Conservation (phyloP, 192 early-diverging fungal species). For the Coemansia asiatica region DNA sequence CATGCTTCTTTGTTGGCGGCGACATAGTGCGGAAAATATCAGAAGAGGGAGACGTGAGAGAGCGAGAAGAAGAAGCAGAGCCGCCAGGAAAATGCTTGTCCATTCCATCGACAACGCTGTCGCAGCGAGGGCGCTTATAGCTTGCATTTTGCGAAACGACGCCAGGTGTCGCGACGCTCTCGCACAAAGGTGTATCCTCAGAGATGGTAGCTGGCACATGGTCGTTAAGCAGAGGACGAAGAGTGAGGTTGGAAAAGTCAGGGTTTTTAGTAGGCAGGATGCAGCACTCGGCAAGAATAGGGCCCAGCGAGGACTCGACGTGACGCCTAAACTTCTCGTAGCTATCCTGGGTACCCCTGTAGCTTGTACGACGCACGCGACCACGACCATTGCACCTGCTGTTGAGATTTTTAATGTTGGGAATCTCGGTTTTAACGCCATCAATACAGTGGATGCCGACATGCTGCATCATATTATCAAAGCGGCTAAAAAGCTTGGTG, state of each 20-base stretch:
- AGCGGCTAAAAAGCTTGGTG: slow-evolving; percentile 67
- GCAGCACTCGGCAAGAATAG: slow-evolving; percentile 36
- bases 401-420: slow-evolving; percentile 56
- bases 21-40: background rate
- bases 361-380: slow-evolving; percentile 54
- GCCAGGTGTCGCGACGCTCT: slow-evolving; percentile 1
- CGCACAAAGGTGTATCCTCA: slow-evolving; percentile 16
- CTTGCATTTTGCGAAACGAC: background rate
- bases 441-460: slow-evolving; percentile 65
- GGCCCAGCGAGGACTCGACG: slow-evolving; percentile 38
- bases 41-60: slow-evolving; percentile 4
- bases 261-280: slow-evolving; percentile 50
- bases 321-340: slow-evolving; percentile 51
- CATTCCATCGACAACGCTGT: slow-evolving; percentile 46
- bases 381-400: slow-evolving; percentile 52
- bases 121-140: slow-evolving; percentile 37
- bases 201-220: slow-evolving; percentile 5
- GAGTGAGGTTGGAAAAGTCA: slow-evolving; percentile 52
- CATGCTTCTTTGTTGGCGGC: background rate
- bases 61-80: slow-evolving; percentile 2
- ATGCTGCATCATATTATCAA: slow-evolving; percentile 83
- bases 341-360: slow-evolving; percentile 40
- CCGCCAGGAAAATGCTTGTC: slow-evolving; percentile 19
- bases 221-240: slow-evolving; percentile 45
- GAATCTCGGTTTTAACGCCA: slow-evolving; percentile 51